These are phyloP conservation scores for Rhodotorula sp. DNA, from an alignment of 1,284 basidiomycete species.

Conservation along the genomic window DNA sequence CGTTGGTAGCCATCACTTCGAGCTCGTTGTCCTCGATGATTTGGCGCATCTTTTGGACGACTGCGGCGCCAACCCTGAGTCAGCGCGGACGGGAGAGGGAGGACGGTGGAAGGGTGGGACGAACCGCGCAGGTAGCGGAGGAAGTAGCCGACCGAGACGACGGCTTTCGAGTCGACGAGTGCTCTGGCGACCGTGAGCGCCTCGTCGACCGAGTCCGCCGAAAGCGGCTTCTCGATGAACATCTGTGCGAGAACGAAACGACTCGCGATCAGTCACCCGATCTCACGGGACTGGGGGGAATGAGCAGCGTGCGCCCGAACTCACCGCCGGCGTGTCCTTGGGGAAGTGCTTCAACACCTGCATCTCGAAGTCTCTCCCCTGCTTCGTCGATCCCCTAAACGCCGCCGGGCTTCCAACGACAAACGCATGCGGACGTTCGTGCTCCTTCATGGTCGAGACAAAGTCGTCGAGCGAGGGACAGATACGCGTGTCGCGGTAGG, in stretches of 20 bases:
- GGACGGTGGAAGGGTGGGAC: neutral
- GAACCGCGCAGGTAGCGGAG: constrained; percentile 73
- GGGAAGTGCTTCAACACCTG: constrained; percentile 88
- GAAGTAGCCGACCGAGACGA: constrained; percentile 91
- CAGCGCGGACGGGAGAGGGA: neutral
- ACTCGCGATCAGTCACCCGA: neutral
- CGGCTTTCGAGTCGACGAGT: constrained; percentile 73
- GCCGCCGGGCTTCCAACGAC: constrained; percentile 90
- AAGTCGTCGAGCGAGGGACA: constrained; percentile 88
- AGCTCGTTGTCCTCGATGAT: constrained; percentile 93
- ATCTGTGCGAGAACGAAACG: constrained; percentile 14
- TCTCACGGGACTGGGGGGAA: too few species aligned
- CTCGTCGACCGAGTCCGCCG: constrained; percentile 39
- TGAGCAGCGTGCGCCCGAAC: neutral
- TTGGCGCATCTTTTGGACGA: constrained; percentile 96
- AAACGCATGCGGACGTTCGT: constrained; percentile 62
- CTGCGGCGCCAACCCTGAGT: constrained; percentile 48
- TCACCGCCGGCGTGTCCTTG: constrained; percentile 35
- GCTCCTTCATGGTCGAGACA: constrained; percentile 60
- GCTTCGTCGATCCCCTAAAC: constrained; percentile 76
- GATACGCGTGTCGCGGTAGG: constrained; percentile 86
- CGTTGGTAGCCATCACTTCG: constrained; percentile 95
- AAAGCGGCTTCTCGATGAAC: constrained; percentile 46
- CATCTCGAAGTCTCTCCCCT: constrained; percentile 83
- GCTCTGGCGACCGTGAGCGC: constrained; percentile 72